Conservation (phyloP, 352 stramenopile genomes). For the Phytopythium oedochilum region DNA sequence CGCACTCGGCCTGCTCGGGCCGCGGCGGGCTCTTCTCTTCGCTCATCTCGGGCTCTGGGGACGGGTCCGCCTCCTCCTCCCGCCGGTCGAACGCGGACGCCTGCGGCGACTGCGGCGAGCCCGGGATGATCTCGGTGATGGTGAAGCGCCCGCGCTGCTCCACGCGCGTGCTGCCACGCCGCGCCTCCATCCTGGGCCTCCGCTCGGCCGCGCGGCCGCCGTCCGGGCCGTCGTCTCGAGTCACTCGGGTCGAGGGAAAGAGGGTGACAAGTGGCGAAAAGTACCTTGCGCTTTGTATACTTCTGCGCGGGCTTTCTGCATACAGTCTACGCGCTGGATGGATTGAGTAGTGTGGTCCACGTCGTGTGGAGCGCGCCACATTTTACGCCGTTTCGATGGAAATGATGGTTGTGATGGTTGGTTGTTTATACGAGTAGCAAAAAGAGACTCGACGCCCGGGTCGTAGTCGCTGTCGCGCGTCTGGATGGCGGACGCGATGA, state of each 20-base stretch:
- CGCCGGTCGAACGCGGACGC: slow-evolving; percentile 14
- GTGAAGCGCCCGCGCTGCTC: slow-evolving; percentile 79
- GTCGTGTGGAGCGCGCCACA: neutral
- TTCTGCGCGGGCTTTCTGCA: too few species aligned
- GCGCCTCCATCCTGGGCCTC: slow-evolving; percentile 25
- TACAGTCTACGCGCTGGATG: neutral
- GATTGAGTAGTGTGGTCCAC: neutral
- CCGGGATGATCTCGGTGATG: slow-evolving; percentile 72
- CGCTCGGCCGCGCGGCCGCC: too few species aligned
- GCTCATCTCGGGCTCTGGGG: slow-evolving; percentile 6
- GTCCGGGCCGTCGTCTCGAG: neutral
- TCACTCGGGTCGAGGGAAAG: neutral
- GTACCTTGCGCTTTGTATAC: too few species aligned
- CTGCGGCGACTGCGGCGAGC: slow-evolving; percentile 35
- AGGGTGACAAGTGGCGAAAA: too few species aligned
- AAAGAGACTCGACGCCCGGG: slow-evolving; percentile 18
- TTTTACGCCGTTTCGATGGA: neutral
- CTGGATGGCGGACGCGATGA: slow-evolving; percentile 68
- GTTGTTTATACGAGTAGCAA: too few species aligned
- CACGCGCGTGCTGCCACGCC: slow-evolving; percentile 36
- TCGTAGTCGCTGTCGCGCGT: slow-evolving; percentile 48
- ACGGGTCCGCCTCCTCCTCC: slow-evolving; percentile 12
- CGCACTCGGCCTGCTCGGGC: neutral
- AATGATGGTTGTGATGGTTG: too few species aligned
- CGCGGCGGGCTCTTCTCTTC: slow-evolving; percentile 6